Conservation (phyloP, 306 rosid species). For the Luffa acutangula region DNA sequence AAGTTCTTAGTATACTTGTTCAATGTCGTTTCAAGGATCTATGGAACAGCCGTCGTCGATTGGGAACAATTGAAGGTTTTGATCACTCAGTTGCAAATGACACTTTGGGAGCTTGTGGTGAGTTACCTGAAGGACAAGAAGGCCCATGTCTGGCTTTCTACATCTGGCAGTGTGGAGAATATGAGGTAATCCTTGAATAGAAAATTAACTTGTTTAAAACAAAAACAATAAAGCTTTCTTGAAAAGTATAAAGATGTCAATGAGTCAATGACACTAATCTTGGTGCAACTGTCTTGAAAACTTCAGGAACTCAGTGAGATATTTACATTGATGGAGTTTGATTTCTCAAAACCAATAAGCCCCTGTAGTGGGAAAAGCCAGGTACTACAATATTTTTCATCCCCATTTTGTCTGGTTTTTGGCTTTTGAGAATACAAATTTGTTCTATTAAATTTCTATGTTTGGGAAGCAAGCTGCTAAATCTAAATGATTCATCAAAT, state of each 20-base stretch:
- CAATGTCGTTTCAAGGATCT: constrained; percentile 35
- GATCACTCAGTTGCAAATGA: constrained; percentile 64
- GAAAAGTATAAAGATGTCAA: not conserved
- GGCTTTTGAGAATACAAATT: not conserved
- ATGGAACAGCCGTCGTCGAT: constrained; percentile 71
- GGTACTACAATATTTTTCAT: constrained; percentile 31
- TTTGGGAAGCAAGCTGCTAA: not conserved
- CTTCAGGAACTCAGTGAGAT: constrained; percentile 73
- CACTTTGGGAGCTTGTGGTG: constrained; percentile 71
- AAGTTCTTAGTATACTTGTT: not conserved
- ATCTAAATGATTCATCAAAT: not conserved
- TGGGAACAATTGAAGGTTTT: constrained; percentile 59
- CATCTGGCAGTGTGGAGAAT: constrained; percentile 78
- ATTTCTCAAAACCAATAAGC: constrained; percentile 53
- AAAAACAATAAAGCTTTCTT: constrained; percentile 1
- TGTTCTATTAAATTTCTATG: not conserved
- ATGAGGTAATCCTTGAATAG: constrained; percentile 33
- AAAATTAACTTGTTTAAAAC: constrained; percentile 6
- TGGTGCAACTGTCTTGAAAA: not conserved
- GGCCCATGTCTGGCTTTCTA: constrained; percentile 54
- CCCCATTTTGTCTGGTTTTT: not conserved
- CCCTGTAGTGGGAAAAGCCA: constrained; percentile 46
- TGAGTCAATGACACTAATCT: constrained; percentile 1
- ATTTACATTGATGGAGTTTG: constrained; percentile 72
- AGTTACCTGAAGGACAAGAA: constrained; percentile 40